These are phyloP conservation scores for Saccharomycopsis babjevae DNA, from an alignment of 805 yeast genomes.

Conservation along the genomic window DNA sequence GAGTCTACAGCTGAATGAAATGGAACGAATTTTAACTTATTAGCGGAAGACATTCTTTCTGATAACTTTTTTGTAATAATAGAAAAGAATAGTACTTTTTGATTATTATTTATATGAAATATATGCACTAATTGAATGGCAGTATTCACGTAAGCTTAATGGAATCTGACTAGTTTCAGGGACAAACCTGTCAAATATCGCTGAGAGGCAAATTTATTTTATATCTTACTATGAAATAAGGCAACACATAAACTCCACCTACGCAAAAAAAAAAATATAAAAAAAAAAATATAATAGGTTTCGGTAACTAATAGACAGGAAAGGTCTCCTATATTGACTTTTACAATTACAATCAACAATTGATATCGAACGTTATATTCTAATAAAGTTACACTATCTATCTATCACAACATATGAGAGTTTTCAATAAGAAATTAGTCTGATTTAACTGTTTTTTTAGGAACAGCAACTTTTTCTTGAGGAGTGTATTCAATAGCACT, in stretches of 20 bases:
- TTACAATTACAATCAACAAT: too few species aligned
- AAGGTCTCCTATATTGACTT: neutral
- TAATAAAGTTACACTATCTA: neutral
- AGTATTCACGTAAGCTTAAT: neutral
- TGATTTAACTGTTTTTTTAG: conserved; percentile 6
- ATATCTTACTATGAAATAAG: too few species aligned
- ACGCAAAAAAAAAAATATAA: neutral
- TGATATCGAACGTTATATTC: neutral
- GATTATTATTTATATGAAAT: too few species aligned
- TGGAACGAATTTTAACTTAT: conserved; percentile 33
- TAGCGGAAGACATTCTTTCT: neutral
- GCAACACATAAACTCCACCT: neutral
- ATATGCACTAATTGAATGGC: neutral
- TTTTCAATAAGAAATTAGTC: neutral
- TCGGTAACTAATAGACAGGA: too few species aligned
- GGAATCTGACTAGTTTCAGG: neutral
- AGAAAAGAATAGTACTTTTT: too few species aligned
- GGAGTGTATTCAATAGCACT: conserved; percentile 45
- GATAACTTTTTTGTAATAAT: neutral
- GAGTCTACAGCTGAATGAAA: conserved; percentile 73
- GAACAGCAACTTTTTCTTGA: conserved; percentile 11
- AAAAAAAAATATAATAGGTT: too few species aligned
- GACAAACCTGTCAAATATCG: neutral
- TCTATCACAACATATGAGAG: neutral
- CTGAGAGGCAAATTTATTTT: neutral